phyloP scores from a whole-genome alignment of 2,329 filamentous ascomycete genomes.

The Xylaria sp. region DNA sequence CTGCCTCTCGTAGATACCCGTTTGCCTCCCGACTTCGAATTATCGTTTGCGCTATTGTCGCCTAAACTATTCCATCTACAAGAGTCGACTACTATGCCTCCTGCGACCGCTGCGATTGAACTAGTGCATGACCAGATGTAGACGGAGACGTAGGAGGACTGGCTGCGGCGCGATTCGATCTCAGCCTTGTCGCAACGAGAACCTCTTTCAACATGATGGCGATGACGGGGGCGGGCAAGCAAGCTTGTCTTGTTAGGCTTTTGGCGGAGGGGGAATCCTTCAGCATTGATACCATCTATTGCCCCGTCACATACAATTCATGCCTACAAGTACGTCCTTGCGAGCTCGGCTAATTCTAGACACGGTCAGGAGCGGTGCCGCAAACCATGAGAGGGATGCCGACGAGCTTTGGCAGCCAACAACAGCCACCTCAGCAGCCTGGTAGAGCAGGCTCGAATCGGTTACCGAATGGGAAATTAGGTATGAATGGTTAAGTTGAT shows the following conservation, averaged over 20 bases:
- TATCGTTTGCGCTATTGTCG: conserved; percentile 32
- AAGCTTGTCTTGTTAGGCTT: neutral
- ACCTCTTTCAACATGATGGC: neutral
- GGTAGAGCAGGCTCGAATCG: conserved; percentile 62
- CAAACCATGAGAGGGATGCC: conserved; percentile 68
- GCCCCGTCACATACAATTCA: conserved; percentile 10
- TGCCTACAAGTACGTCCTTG: conserved; percentile 19
- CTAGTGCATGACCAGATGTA: conserved; percentile 8
- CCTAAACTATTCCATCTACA: conserved; percentile 18
- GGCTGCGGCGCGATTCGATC: neutral
- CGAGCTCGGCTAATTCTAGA: conserved; percentile 44
- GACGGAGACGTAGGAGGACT: conserved; percentile 7
- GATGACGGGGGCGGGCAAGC: neutral
- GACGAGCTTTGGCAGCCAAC: conserved; percentile 61
- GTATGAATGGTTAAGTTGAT: conserved; percentile 49
- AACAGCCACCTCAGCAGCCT: conserved; percentile 61
- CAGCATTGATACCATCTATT: neutral
- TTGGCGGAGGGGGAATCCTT: neutral
- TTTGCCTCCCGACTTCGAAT: conserved; percentile 36
- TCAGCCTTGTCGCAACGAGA: conserved; percentile 27
- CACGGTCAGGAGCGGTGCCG: conserved; percentile 59
- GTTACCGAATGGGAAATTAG: conserved; percentile 70
- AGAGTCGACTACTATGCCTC: conserved; percentile 19
- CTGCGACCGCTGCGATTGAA: conserved; percentile 22
- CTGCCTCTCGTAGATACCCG: conserved; percentile 39